These are phyloP conservation scores for Fusarium sp. DNA, from an alignment of 2,329 filamentous ascomycete genomes.

Conservation along the genomic window DNA sequence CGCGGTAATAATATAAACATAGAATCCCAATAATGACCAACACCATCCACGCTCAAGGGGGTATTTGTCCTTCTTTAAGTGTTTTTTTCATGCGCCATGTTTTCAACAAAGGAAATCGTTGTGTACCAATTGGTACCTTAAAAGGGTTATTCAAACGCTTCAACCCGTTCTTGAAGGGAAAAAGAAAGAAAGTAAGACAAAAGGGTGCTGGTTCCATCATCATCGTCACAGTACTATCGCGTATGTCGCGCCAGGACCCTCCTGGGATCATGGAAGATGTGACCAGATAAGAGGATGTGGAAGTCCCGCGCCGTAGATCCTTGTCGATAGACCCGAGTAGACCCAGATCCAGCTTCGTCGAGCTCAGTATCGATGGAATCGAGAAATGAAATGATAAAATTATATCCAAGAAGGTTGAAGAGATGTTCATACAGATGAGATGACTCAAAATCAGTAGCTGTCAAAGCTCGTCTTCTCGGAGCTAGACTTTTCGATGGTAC, in stretches of 20 bases:
- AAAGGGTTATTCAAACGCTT: constrained; percentile 38
- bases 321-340: constrained; percentile 23
- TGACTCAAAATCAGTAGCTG: constrained; percentile 46
- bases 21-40: constrained; percentile 41
- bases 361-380: constrained; percentile 35
- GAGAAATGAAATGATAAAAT: constrained; percentile 33
- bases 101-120: constrained; percentile 43
- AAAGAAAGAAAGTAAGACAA: constrained; percentile 14
- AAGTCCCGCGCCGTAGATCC: constrained; percentile 21
- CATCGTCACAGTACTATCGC: constrained; percentile 32
- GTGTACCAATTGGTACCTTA: constrained; percentile 31
- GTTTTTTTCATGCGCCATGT: constrained; percentile 48
- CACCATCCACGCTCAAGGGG: constrained; percentile 45
- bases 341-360: constrained; percentile 22
- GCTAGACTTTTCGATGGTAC: constrained; percentile 64
- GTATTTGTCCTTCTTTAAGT: constrained; percentile 49
- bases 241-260: constrained; percentile 35
- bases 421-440: constrained; percentile 37
- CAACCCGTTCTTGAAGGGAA: constrained; percentile 32
- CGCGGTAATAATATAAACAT: constrained; percentile 33
- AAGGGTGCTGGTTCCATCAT: constrained; percentile 14
- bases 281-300: constrained; percentile 10
- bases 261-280: constrained; percentile 35
- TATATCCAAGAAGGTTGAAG: constrained; percentile 42
- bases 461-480: constrained; percentile 61